These are phyloP conservation scores for Gardenia jasminoides DNA, from an alignment of 257 asterid genomes.

Conservation along the genomic window DNA sequence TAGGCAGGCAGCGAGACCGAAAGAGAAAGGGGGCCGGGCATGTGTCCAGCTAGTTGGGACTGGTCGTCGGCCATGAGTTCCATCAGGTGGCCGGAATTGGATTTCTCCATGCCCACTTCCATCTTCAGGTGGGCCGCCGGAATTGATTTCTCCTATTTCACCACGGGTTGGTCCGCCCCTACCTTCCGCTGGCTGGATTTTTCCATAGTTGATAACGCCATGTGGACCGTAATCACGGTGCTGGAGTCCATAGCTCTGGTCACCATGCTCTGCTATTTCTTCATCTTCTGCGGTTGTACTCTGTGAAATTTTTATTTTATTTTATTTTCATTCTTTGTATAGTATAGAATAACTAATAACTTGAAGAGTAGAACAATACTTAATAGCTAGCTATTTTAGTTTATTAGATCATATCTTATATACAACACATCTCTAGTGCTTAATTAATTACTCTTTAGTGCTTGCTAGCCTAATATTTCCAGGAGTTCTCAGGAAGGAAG, in stretches of 20 bases:
- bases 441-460: no score
- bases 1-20: no score
- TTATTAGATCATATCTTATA: no score
- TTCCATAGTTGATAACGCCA: slow-evolving; percentile 41
- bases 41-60: slow-evolving; percentile 41
- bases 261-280: slow-evolving; percentile 55
- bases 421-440: no score
- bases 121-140: slow-evolving; percentile 53
- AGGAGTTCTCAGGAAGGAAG: background rate
- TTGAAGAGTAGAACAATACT: no score
- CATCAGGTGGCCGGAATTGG: slow-evolving; percentile 59
- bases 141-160: slow-evolving; percentile 37
- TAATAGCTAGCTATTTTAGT: no score
- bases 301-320: slow-evolving; percentile 30
- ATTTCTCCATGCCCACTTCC: slow-evolving; percentile 26
- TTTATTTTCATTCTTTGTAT: background rate
- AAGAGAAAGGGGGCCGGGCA: background rate
- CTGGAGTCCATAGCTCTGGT: slow-evolving; percentile 49
- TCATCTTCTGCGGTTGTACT: slow-evolving; percentile 65
- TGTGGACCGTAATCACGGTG: slow-evolving; percentile 44
- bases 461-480: no score
- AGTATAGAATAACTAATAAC: no score
- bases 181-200: slow-evolving; percentile 47
- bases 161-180: slow-evolving; percentile 20
- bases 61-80: slow-evolving; percentile 37